These are phyloP conservation scores for Exophiala dermatitidis DNA, from an alignment of 2,329 filamentous ascomycete genomes.

Conservation along the genomic window DNA sequence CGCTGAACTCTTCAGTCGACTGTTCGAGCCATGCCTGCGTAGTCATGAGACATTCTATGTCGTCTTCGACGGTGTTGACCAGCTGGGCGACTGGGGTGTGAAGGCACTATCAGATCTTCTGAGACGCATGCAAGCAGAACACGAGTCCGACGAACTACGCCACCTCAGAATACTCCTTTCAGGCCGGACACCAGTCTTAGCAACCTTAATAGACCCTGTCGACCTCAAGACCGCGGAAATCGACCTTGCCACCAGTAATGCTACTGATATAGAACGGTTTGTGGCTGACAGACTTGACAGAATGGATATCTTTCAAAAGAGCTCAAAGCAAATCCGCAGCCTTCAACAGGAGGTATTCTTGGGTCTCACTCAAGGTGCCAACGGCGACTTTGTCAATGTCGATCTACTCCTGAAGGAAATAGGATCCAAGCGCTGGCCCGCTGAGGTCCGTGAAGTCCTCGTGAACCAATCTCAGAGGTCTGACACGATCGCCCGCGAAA, in stretches of 20 bases:
- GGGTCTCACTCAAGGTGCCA: background rate
- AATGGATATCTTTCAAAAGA: background rate
- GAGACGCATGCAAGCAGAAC: background rate
- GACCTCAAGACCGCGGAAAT: background rate
- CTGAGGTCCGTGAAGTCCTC: background rate
- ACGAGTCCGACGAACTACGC: background rate
- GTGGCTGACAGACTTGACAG: background rate
- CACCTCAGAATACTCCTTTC: background rate
- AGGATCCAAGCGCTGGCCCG: background rate
- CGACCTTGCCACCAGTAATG: background rate
- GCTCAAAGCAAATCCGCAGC: background rate
- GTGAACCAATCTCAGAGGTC: background rate
- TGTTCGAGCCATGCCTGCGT: background rate
- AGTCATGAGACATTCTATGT: background rate
- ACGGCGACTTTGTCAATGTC: conserved; percentile 1
- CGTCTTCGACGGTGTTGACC: background rate
- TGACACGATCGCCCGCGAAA: background rate
- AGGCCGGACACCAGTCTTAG: background rate
- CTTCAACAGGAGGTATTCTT: background rate
- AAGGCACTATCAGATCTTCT: background rate
- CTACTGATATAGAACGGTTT: background rate
- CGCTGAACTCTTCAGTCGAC: background rate
- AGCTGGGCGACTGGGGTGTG: background rate
- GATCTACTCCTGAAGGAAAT: conserved; percentile 1
- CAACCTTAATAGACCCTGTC: background rate